Base-by-base conservation (phyloP, 2,329 filamentous ascomycete species). In the Pyricularia sp. region DNA sequence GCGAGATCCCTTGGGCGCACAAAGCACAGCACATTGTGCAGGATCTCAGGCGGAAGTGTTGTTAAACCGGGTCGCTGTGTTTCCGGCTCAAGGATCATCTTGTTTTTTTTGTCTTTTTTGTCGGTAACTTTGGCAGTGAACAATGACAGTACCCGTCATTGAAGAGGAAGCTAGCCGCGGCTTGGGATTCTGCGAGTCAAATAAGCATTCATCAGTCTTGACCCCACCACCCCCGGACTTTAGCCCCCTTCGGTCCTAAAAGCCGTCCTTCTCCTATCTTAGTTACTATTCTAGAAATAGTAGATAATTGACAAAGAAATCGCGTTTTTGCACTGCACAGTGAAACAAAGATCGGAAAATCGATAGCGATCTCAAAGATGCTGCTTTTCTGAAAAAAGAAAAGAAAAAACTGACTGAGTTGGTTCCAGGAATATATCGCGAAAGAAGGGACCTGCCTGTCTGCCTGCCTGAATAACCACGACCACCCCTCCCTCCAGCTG, bases 41-140 rank as follows among this genome's bases (percentile, higher is more conserved):
- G 75, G 61, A 91, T 82, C 79, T 92, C 90, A 7, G 84, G 81
- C 10, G 88, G 88, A 26, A 90, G 82, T 63, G 79, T 75, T 0
- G 76, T 78, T n/a, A 83, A 70, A 6, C 42, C 42, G 17, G n/a
- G 2, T 50, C 42, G 42, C 42, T 50, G 42, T 50, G 17, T 4
- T 50, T 50, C 42, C 6, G 42, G 10, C 17, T 50, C 42, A 10
- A n/a, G 7, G 20, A 20, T 50, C 42, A 50, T 50, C 20, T 50
- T n/a, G 17, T 50, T 50, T 6, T 50, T n/a, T 3, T 50, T 50
- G 42, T n/a, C n/a, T 50, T 50, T 50, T 50, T 3, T 50, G 20
- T 50, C 42, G 42, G 42, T 1, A 50, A 50, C n/a, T n/a, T 50
- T n/a, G 42, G 42, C 42, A 50, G 17, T 50, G 42, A 5, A n/a